Percentiles rank a stretch among this genome's conserved stretches.
phyloP scores from a whole-genome alignment of 768 basidiomycete genomes.

The Dioszegia hungarica region DNA sequence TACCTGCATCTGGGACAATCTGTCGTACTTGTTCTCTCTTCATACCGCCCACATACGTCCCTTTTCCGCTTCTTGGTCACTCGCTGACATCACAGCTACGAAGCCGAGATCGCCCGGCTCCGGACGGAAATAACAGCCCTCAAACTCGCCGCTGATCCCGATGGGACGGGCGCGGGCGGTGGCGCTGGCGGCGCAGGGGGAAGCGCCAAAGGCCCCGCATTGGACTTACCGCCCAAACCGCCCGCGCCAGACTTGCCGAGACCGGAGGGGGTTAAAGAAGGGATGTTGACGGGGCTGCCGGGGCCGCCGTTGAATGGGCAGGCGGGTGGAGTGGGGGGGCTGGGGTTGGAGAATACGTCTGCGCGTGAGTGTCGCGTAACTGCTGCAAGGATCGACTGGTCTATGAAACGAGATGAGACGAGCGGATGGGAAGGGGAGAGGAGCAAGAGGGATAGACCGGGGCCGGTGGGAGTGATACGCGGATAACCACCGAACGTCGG shows the following conservation, averaged over 20 bases:
- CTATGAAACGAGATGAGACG: conserved; percentile 41
- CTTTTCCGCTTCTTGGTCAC: neutral
- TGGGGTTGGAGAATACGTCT: conserved; percentile 3
- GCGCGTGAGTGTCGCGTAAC: neutral
- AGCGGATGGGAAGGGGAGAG: too few species aligned
- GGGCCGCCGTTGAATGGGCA: conserved; percentile 48
- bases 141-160: conserved; percentile 28
- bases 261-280: conserved; percentile 34
- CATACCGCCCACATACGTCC: neutral
- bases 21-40: neutral
- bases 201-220: neutral
- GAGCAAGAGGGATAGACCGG: too few species aligned
- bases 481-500: too few species aligned
- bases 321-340: neutral
- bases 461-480: too few species aligned
- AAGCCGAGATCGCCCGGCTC: conserved; percentile 71
- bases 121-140: conserved; percentile 62
- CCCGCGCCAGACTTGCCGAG: conserved; percentile 37
- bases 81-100: conserved; percentile 55
- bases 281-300: conserved; percentile 41
- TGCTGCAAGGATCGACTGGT: too few species aligned
- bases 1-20: neutral
- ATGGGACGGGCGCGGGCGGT: too few species aligned
- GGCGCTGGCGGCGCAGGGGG: neutral
- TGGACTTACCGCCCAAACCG: neutral